Evolutionary conservation across 306 rosid genomes (phyloP).

Genomic region (Cucurbita ficifolia): DNA sequence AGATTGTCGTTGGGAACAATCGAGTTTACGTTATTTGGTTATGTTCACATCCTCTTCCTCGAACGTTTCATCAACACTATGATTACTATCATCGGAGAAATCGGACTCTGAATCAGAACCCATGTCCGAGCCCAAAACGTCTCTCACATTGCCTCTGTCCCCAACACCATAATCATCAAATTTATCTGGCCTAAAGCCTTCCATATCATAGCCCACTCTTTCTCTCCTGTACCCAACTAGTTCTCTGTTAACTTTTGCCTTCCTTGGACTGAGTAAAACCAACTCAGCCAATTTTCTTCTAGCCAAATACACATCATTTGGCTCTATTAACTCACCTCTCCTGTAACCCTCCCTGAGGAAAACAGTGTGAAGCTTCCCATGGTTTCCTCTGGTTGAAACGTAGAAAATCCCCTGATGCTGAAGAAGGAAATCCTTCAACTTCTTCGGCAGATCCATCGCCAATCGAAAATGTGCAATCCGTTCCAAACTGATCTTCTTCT

Average conservation of each 20-base stretch:
- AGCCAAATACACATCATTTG: slow-evolving; percentile 66
- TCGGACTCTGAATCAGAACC: slow-evolving; percentile 33
- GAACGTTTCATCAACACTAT: slow-evolving; percentile 11
- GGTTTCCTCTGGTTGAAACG: slow-evolving; percentile 75
- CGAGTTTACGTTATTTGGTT: background rate
- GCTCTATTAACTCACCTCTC: slow-evolving; percentile 63
- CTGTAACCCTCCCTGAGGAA: slow-evolving; percentile 71
- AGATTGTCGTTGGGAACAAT: background rate
- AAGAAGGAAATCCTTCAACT: slow-evolving; percentile 77
- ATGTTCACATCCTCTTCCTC: slow-evolving; percentile 9
- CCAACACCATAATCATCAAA: slow-evolving; percentile 19
- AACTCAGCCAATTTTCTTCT: slow-evolving; percentile 62
- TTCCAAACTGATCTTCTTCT: slow-evolving; percentile 78
- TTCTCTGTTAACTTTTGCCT: slow-evolving; percentile 49
- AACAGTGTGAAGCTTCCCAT: slow-evolving; percentile 86
- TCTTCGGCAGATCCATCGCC: slow-evolving; percentile 62
- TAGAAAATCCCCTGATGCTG: slow-evolving; percentile 91
- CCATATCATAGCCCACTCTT: slow-evolving; percentile 40
- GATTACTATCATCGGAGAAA: slow-evolving; percentile 24
- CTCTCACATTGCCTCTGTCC: slow-evolving; percentile 18
- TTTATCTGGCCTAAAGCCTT: slow-evolving; percentile 23
- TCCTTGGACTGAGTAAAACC: slow-evolving; percentile 61
- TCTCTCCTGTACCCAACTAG: slow-evolving; percentile 46
- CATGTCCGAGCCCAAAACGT: slow-evolving; percentile 14
- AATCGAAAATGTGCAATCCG: slow-evolving; percentile 75